These are phyloP conservation scores for Sporisorium exsertum DNA, from an alignment of 1,284 basidiomycete species.

Conservation along the genomic window DNA sequence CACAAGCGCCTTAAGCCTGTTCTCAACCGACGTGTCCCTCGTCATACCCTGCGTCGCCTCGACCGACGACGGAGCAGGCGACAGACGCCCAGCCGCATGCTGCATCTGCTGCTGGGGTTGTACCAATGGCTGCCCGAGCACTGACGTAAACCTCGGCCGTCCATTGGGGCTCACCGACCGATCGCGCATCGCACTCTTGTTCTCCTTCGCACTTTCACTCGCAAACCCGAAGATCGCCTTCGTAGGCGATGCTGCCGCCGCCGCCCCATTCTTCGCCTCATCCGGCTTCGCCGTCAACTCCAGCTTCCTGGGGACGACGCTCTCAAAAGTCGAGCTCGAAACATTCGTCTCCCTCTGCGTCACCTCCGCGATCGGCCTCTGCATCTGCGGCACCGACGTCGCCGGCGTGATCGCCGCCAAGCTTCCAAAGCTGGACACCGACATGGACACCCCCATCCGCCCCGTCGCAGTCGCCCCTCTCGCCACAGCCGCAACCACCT, in stretches of 20 bases:
- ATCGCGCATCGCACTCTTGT: constrained; percentile 3
- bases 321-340: constrained; percentile 48
- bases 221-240: constrained; percentile 46
- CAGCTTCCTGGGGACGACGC: constrained; percentile 36
- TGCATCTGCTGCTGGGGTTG: constrained; percentile 8
- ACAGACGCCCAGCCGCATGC: constrained; percentile 29
- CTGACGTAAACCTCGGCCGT: constrained; percentile 52
- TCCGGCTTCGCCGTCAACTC: constrained; percentile 34
- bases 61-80: constrained; percentile 22
- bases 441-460: constrained; percentile 13
- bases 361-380: constrained; percentile 1
- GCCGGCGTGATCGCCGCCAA: constrained; percentile 26
- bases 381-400: constrained; percentile 19
- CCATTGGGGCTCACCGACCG: constrained; percentile 49
- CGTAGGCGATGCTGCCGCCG: constrained; percentile 19
- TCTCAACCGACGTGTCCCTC: constrained; percentile 44
- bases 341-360: constrained; percentile 32
- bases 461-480: constrained; percentile 3
- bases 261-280: constrained; percentile 18
- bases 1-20: constrained; percentile 57
- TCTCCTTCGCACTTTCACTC: constrained; percentile 20
- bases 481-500: constrained; percentile 48
- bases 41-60: constrained; percentile 9
- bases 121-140: constrained; percentile 55
- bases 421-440: constrained; percentile 30